Evolutionary conservation across 192 early-diverging fungal genomes (phyloP), one percentile per base, ranked within the genome.

Genomic region (Entomortierella parvispora): DNA sequence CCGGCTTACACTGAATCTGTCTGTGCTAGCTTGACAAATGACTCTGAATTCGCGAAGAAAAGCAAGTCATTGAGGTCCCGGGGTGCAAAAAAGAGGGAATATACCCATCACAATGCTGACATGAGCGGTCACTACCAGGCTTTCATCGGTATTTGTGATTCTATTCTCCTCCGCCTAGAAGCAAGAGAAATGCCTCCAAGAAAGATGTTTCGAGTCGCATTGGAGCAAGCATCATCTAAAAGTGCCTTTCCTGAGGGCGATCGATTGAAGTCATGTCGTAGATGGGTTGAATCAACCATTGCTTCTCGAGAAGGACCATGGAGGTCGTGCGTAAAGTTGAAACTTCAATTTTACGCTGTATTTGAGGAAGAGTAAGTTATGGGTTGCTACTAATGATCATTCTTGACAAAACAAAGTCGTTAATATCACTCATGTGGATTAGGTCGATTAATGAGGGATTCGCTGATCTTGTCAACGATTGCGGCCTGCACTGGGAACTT

Each of bases 271-370:
- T 5, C 15, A 26, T 33, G 2, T 15, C 2, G 23, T 31, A 62
- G 18, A 46, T 77, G 74, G 74, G 40, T 77, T 28, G 74, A 77
- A 25, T 58, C 59, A 2, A 68, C 47, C 1, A 68, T 77, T 32
- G 25, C 18, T 3, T 26, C 14, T 4, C 44, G 45, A 18, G 29
- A 52, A 1, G 22, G 26, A 15, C 65, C 65, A 3, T 77, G 74
- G 74, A 56, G 37, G 18, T 77, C 74, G 4, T 77, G 65, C 43
- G 74, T 68, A 29, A 77, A 77, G 42, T 31, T 77, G 2, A 77
- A 77, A 34, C 34, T 77, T 7, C 74, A 77, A 47, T 77, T 77
- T 55, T 68, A 57, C 64, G 65, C 65, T 0, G 55, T 64, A 3
- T 77, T 77, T 44, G 60, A 22, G 0, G 71, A 76, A 40, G 47